Evolutionary conservation across 805 yeast species (phyloP), one percentile per base, ranked within the genome.

Genomic region (Myxozyma neotropica): DNA sequence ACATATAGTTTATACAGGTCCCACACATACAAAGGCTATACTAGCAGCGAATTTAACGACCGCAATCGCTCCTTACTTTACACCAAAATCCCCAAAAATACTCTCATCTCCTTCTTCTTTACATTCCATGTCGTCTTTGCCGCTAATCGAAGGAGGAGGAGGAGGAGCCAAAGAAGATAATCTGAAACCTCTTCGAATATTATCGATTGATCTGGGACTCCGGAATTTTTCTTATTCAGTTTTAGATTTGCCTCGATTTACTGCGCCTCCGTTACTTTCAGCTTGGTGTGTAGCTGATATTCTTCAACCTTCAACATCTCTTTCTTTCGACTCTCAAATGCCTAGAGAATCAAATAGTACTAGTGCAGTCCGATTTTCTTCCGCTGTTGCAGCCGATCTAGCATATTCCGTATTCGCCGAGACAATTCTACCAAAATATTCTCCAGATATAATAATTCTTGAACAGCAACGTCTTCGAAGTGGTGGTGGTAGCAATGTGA

Each of bases 401-500:
- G 56, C 60, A 7, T 57, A 57, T 51, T 15, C 39, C 17, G n/a
- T 48, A 5, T 57, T 57, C 19, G 53, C 51, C 3, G 52, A 56
- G n/a, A 15, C 42, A 21, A 26, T 57, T 29, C 57, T 57, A 13
- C 56, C 60, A 15, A 27, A 38, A 50, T 51, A 33, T 0, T 24
- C 59, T 0, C 80, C 83, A 0, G 78, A 80, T 60, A 61, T 77
- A 1, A 73, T 79, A 3, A 65, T 81, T 10, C 70, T 82, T 4
- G 87, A 83, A 66, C 68, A 83, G 58, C 87, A 83, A 65, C 66
- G 87, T 46, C 74, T 76, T 29, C 71, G 86, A 56, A 75, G 81
- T 0, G 72, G 69, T 65, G 78, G 83, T 0, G 73, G 78, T 2
- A 71, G 71, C 15, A 69, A 67, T 15, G 77, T 83, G 1, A 65